phyloP scores from a whole-genome alignment of 306 rosid genomes.

The Lotus japonicus region DNA sequence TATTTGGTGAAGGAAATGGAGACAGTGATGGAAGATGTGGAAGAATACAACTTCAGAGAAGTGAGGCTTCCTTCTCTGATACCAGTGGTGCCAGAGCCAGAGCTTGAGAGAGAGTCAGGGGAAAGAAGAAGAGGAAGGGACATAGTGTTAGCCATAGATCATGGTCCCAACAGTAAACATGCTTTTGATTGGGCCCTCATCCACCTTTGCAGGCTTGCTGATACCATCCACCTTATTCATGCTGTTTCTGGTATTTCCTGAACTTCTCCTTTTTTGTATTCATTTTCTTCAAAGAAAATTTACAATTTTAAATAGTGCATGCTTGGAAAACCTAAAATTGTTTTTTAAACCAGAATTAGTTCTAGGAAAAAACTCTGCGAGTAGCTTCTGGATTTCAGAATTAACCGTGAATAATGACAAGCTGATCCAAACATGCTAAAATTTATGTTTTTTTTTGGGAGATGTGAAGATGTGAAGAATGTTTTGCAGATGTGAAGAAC shows the following conservation, averaged over 20 bases:
- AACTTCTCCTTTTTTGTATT: too few relatives aligned
- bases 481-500: constrained; percentile 47
- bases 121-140: constrained; percentile 76
- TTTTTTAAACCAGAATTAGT: too few relatives aligned
- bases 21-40: constrained; percentile 57
- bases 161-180: constrained; percentile 68
- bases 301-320: too few relatives aligned
- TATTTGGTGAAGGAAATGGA: constrained; percentile 28
- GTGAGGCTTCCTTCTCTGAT: constrained; percentile 48
- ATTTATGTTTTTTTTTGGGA: constrained; percentile 2
- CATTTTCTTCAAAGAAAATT: too few relatives aligned
- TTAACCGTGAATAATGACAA: too few relatives aligned
- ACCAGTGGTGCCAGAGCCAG: constrained; percentile 46
- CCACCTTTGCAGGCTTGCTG: constrained; percentile 73
- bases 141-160: constrained; percentile 67
- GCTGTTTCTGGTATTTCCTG: constrained; percentile 60
- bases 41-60: constrained; percentile 68
- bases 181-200: constrained; percentile 91
- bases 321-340: neutral
- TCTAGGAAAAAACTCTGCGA: too few relatives aligned
- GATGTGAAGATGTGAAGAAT: constrained; percentile 57
- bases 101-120: constrained; percentile 58
- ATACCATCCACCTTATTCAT: constrained; percentile 76
- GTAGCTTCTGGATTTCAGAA: too few relatives aligned
- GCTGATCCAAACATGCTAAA: too few relatives aligned